Base-by-base conservation (phyloP, 306 rosid genomes). In the Cajanus cajan region DNA sequence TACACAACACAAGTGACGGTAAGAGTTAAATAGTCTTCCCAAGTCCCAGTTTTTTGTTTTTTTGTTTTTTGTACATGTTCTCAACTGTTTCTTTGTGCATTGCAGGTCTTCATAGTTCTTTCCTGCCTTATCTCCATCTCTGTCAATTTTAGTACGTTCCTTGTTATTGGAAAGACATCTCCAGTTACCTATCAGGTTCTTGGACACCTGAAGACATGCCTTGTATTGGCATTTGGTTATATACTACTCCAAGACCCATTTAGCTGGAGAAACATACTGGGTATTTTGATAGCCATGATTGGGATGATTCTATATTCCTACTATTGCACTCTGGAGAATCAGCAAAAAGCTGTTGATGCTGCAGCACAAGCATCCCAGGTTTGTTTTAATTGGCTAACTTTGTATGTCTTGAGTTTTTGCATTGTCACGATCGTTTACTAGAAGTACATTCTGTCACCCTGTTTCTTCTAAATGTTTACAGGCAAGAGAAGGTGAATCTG, bases 141-240 rank as follows among this genome's bases (percentile, higher is more conserved):
- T 34, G 98, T 95, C 79, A 95, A 95, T 81, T 95, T 95, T 79
- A 95, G 98, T 67, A 95, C 98, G 28, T 95, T 95, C 82, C 94
- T 95, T 63, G 98, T 95, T 16, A 92, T 94, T 73, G 98, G 98
- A 81, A 94, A 88, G 85, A 94, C 98, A 57, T 94, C 98, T 71
- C 96, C 97, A 1, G 98, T 94, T 64, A 94, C 98, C 58, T 94
- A 94, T 83, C 98, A 94, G 87, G 98, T 92, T 71, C 97, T 94
- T 63, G 98, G 98, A 77, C 98, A 94, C 88, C 88, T 92, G 68
- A 94, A 94, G 87, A 94, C 98, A 69, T 94, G 97, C 82, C 90
- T 94, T 68, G 97, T 94, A 36, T 84, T 94, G 79, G 97, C 92
- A 40, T 94, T 94, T 76, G 98, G 97, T 65, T 94, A 92, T 84